Base-by-base conservation (phyloP, 306 rosid genomes). In the Herpetospermum pedunculosum region DNA sequence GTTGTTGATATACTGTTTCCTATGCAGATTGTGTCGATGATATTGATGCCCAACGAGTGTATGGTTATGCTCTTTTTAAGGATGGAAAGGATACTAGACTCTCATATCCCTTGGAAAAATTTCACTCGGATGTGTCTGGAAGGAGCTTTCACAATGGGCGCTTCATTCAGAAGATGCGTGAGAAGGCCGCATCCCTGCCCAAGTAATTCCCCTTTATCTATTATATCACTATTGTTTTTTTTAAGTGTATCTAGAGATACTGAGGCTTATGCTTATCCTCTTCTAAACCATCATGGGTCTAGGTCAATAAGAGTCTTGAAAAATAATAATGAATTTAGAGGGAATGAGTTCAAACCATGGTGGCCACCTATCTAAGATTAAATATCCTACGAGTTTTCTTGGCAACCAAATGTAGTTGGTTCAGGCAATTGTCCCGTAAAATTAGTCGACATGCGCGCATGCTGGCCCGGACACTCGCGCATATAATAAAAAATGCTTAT, bases 101-200 rank as follows among this genome's bases (percentile, higher is more conserved):
- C 44, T 84, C 97, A 53, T 93, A 93, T 70, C 98, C 98, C 68
- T 79, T 93, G 87, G 94, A 93, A 64, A 90, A 90, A 76, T 93
- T 88, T 82, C 89, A 86, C 82, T 80, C 97, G 2, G 90, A 87
- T 80, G 86, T 93, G 44, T 72, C 98, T 9, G 98, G 98, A 0
- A 89, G 98, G 82, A 90, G 98, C 90, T 93, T 93, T 69, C 98
- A 93, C 80, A 93, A 90, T 79, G 98, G 98, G 6, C 98, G 98
- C 77, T 93, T 93, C 85, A 87, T 93, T 81, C 96, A 85, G 81
- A 85, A 93, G 83, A 93, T 93, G 98, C 83, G 98, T 50, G 84
- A 86, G 78, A 93, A 93, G 77, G 92, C 97, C 55, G 87, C 90
- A 69, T 59, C 94, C 70, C 87, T 89, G 74, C 93, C 96, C 62